Evolutionary conservation across 306 rosid species (phyloP), one percentile per base, ranked within the genome.

Genomic region (Begonia loranthoides): DNA sequence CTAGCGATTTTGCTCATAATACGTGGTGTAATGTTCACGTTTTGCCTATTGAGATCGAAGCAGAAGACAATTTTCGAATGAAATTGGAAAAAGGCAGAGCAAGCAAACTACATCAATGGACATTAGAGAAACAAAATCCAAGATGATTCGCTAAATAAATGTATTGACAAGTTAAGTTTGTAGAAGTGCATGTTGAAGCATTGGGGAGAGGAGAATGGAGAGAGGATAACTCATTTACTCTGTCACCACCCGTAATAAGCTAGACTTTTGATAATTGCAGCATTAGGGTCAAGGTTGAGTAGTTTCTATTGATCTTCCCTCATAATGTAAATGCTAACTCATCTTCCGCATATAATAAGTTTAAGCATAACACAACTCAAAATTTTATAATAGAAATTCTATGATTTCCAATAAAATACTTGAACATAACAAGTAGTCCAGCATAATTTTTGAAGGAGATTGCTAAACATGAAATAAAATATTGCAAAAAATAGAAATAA

Each of bases 131-230:
- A 82, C 34, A 70, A 72, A 57, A 76, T 82, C 46, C 66, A 65
- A 24, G 97, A 90, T 55, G 17, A 36, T 13, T 69, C 87, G 15
- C 52, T 82, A 67, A 80, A 73, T 70, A 82, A 60, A 57, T 90
- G 95, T 13, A 50, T 80, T 1, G 97, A 90, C 61, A 81, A 69
- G 21, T 17, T 79, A 46, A 82, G 97, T 58, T 57, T 66, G 24
- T 82, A 94, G 95, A 80, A 82, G 63, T 63, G 66, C 57, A 85
- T 85, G 97, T 69, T 80, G 73, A 56, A 54, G 86, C 97, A 90
- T 10, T 90, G 97, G 97, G 97, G 95, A 17, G 97, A 90, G 77
- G 74, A 82, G 19, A 90, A 90, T 90, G 95, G 97, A 85, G 94
- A 1, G 86, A 85, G 41, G 81, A 69, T 43, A 79, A 69, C 50